A percentile compares a stretch with the other conserved stretches of the same genome.
Evolutionary conservation across 306 rosid genomes (phyloP).

Genomic region (Acacia melanoxylon): DNA sequence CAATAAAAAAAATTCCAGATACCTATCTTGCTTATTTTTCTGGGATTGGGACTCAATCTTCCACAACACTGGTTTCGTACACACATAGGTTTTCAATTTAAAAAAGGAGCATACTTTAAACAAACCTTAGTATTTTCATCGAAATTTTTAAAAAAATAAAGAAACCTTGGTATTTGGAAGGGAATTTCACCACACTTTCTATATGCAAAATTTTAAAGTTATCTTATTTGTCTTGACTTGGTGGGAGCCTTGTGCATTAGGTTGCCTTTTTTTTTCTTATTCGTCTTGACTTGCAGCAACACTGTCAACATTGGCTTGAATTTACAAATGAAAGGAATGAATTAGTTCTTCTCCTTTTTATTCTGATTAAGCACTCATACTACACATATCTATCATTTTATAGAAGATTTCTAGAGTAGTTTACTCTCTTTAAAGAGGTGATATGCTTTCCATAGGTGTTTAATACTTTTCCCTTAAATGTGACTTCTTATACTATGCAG

Average conservation of each 20-base stretch:
- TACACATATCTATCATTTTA: slow-evolving; percentile 6
- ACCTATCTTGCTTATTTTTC: neutral
- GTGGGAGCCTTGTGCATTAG: no score
- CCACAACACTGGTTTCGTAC: neutral
- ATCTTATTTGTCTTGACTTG: slow-evolving; percentile 6
- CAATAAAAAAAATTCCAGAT: neutral
- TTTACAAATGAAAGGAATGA: neutral
- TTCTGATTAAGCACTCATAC: slow-evolving; percentile 2
- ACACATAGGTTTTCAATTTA: neutral
- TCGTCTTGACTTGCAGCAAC: slow-evolving; percentile 1
- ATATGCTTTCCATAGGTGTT: slow-evolving; percentile 11
- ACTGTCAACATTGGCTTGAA: slow-evolving; percentile 9
- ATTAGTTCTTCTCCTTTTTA: neutral
- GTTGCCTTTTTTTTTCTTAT: neutral
- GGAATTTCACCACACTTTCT: neutral
- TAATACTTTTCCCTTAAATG: slow-evolving; percentile 1
- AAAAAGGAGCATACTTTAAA: neutral
- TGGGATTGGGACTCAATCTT: neutral
- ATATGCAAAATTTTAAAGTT: slow-evolving; percentile 7
- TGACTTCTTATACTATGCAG: slow-evolving; percentile 19
- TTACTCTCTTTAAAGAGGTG: slow-evolving; percentile 4
- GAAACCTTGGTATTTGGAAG: neutral
- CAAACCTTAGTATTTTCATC: neutral
- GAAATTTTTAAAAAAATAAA: no score
- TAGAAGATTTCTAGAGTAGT: neutral